Evolutionary conservation across 257 asterid genomes (phyloP), one percentile per base, ranked within the genome.

Genomic region (Rauvolfia tetraphylla): DNA sequence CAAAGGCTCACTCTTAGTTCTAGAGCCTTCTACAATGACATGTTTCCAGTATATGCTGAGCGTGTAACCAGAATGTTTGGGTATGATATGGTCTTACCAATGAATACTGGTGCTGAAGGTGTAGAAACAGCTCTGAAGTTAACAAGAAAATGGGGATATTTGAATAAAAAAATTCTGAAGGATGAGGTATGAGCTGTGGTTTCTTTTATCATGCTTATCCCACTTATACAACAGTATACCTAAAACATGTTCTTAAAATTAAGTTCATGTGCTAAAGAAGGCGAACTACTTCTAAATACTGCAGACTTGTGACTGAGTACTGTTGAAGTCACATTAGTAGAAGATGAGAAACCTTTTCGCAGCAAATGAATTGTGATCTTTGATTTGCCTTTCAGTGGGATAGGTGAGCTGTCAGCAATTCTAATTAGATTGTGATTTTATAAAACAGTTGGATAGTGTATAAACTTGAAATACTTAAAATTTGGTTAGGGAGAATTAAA

Each of bases 41-140:
- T 22, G 72, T 92, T 94, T 79, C 98, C 98, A 11, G 89, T 87
- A 72, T 93, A 89, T 82, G 95, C 98, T 0, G 90, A 94, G 68
- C 85, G 74, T 79, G 82, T 94, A 76, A 89, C 98, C 79, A 83
- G 77, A 87, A 88, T 91, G 89, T 89, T 95, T 84, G 95, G 96
- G 71, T 94, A 92, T 82, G 98, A 92, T 75, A 92, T 90, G 98
- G 96, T 91, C 54, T 88, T 94, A 70, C 98, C 98, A 0, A 92
- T 92, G 99, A 95, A 95, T 84, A 95, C 99, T 29, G 99, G 98
- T 25, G 99, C 96, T 29, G 99, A 95, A 89, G 98, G 98, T 65
- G 97, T 95, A 39, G 99, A 95, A 87, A 95, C 99, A 57, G 98
- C 98, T 15, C 75, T 95, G 85, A 95, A 92, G 92, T 81, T 95